Conservation (phyloP, 1,284 basidiomycete genomes). For the Tilletiopsis washingtonensis region DNA sequence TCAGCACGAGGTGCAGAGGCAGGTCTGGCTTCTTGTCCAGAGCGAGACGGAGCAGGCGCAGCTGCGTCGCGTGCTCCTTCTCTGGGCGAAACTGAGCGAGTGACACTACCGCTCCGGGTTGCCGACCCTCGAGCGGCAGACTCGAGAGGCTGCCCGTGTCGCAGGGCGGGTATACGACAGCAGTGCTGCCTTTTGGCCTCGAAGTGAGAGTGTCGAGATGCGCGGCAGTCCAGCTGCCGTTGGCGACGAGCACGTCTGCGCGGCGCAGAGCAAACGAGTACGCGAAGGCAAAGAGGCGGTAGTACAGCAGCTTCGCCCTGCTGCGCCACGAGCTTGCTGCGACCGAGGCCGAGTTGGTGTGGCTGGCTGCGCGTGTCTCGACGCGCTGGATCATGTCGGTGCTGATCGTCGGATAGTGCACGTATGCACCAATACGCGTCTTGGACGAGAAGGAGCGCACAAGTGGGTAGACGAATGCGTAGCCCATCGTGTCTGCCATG, state of each 20-base stretch:
- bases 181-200: neutral
- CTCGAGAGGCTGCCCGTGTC: slow-evolving; percentile 67
- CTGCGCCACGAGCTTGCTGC: slow-evolving; percentile 60
- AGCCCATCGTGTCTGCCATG: slow-evolving; percentile 88
- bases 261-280: slow-evolving; percentile 69
- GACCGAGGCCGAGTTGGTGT: slow-evolving; percentile 59
- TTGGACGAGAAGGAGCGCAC: slow-evolving; percentile 57
- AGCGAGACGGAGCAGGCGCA: slow-evolving; percentile 63
- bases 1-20: slow-evolving; percentile 53
- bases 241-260: slow-evolving; percentile 72
- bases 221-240: slow-evolving; percentile 86
- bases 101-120: slow-evolving; percentile 16
- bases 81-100: slow-evolving; percentile 78
- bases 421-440: slow-evolving; percentile 76
- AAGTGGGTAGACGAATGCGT: slow-evolving; percentile 82
- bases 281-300: slow-evolving; percentile 72
- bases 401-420: slow-evolving; percentile 91
- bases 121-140: slow-evolving; percentile 56
- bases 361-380: slow-evolving; percentile 53
- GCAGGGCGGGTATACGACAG: slow-evolving; percentile 81
- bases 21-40: slow-evolving; percentile 50
- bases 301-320: slow-evolving; percentile 72
- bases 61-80: slow-evolving; percentile 81
- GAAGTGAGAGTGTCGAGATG: slow-evolving; percentile 59
- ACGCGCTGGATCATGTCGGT: slow-evolving; percentile 87